A percentile compares a stretch with the other conserved stretches of the same genome.
phyloP scores from a whole-genome alignment of 352 stramenopile species.

The Aphanomyces invadans region DNA sequence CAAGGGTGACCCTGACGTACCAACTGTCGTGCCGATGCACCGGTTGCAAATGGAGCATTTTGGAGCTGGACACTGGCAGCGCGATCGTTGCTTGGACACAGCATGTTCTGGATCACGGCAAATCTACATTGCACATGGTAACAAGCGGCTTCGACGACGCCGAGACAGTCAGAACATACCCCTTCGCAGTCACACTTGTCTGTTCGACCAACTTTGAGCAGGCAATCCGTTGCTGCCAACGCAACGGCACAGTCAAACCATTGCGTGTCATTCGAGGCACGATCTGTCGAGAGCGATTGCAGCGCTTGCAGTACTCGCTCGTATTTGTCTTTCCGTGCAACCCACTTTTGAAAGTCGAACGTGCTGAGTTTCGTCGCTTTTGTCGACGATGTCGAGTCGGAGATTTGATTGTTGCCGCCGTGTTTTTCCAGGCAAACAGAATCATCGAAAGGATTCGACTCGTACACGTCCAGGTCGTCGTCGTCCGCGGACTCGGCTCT shows the following conservation, averaged over 20 bases:
- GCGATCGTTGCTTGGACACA: constrained; percentile 60
- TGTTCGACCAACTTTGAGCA: constrained; percentile 65
- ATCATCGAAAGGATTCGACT: constrained; percentile 18
- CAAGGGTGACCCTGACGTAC: neutral
- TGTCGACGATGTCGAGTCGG: neutral
- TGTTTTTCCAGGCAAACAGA: neutral
- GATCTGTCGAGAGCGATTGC: constrained; percentile 51
- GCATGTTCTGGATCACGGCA: constrained; percentile 55
- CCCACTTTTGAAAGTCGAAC: constrained; percentile 76
- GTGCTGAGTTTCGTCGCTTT: neutral
- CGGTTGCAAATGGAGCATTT: constrained; percentile 73
- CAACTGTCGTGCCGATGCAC: constrained; percentile 44
- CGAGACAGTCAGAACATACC: too few species aligned
- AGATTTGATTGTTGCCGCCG: neutral
- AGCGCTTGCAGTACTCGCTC: constrained; percentile 62
- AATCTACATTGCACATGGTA: neutral
- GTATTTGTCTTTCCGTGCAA: constrained; percentile 82
- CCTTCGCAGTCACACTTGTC: constrained; percentile 60
- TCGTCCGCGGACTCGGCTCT: neutral
- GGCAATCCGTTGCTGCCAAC: constrained; percentile 65
- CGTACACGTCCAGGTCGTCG: constrained; percentile 12
- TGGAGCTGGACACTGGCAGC: constrained; percentile 66
- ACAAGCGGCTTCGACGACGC: too few species aligned
- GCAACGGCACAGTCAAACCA: constrained; percentile 72
- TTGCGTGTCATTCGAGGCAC: constrained; percentile 42